Conservation (phyloP, 176 grass and related monocot genomes). For the Oryza glaberrima region DNA sequence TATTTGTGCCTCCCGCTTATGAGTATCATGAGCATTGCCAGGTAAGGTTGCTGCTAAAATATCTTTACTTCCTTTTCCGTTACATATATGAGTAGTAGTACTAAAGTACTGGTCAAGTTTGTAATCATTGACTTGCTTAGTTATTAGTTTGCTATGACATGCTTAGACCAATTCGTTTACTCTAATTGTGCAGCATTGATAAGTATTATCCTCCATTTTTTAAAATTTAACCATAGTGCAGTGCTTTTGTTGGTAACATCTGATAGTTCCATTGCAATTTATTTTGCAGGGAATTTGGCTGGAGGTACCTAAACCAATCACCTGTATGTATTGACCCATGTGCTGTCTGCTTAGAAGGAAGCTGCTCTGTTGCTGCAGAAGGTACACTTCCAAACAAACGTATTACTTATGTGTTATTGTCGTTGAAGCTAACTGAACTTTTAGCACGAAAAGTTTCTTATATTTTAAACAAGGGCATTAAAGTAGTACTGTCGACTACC, state of each 20-base stretch:
- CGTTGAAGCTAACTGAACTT: not conserved
- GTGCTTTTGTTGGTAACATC: not conserved
- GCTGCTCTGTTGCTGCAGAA: constrained; percentile 85
- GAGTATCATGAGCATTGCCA: constrained; percentile 91
- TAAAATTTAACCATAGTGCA: not conserved
- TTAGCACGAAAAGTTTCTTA: not conserved
- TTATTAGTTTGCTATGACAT: constrained; percentile 31
- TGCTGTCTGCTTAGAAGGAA: constrained; percentile 86
- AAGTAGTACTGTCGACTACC: not conserved
- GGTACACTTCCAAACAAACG: constrained; percentile 43
- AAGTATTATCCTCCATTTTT: not conserved
- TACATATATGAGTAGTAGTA: not conserved
- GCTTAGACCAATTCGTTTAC: constrained; percentile 10
- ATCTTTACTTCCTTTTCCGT: not conserved
- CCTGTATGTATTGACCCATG: constrained; percentile 86
- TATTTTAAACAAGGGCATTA: not conserved
- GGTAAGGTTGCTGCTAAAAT: constrained; percentile 47
- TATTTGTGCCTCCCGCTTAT: constrained; percentile 90
- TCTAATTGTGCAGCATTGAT: not conserved
- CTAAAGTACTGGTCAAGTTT: not conserved
- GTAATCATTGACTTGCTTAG: not conserved
- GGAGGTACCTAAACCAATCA: constrained; percentile 63
- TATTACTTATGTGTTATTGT: constrained; percentile 6
- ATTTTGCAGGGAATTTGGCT: constrained; percentile 82
- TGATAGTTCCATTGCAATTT: constrained; percentile 13